Evolutionary conservation across 345 rosid species (phyloP).

Genomic region (Dipteronia sinensis): DNA sequence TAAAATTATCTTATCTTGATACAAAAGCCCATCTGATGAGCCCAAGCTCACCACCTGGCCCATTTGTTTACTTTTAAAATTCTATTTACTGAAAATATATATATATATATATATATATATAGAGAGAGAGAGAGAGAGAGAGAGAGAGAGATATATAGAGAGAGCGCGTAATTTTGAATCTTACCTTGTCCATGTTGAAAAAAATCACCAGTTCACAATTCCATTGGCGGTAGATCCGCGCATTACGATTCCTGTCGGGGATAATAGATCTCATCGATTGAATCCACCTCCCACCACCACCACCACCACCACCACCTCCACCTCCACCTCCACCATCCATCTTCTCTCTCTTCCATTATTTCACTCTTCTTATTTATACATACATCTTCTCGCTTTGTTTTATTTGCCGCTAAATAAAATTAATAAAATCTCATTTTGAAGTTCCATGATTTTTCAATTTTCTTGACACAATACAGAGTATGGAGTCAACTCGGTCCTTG

Average conservation of each 20-base stretch:
- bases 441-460: constrained; percentile 6
- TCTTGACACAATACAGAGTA: neutral
- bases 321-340: no score
- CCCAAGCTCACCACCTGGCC: no score
- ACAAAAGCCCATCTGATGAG: no score
- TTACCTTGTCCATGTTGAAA: neutral
- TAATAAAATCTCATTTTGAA: no score
- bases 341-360: neutral
- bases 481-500: constrained; percentile 33
- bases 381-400: neutral
- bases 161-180: neutral
- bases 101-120: no score
- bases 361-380: neutral
- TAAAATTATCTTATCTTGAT: no score
- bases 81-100: no score
- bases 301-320: neutral
- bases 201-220: neutral
- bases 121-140: no score
- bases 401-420: neutral
- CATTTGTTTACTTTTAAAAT: no score
- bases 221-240: neutral
- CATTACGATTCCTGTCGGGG: constrained; percentile 1
- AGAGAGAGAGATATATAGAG: neutral
- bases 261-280: neutral
- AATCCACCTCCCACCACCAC: neutral